Percentiles rank a stretch among this genome's conserved stretches.
These are phyloP conservation scores for Hordeum pubiflorum DNA, from an alignment of 202 grass and related monocot species.

Conservation along the genomic window DNA sequence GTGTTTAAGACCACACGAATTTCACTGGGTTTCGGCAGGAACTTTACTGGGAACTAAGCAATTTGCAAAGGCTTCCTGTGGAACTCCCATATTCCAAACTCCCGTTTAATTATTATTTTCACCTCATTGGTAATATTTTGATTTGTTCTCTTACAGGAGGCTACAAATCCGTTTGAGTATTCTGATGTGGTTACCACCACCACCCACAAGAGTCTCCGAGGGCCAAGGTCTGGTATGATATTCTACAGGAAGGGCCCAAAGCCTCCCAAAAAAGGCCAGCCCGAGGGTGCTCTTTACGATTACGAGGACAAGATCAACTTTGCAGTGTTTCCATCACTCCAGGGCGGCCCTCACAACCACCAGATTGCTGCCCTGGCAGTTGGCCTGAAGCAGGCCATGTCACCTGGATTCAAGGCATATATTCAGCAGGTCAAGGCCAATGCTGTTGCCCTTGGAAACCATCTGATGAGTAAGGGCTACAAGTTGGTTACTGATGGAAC, in stretches of 20 bases:
- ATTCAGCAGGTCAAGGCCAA: conserved; percentile 75
- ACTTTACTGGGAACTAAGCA: background rate
- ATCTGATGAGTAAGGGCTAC: conserved; percentile 51
- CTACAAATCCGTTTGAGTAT: conserved; percentile 51
- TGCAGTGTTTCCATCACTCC: conserved; percentile 67
- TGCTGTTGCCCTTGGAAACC: conserved; percentile 38
- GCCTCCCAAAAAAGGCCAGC: conserved; percentile 27
- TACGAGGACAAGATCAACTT: conserved; percentile 71
- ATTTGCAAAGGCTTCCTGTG: background rate
- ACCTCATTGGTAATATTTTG: background rate
- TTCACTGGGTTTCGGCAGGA: background rate
- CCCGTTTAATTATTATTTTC: background rate
- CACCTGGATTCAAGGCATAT: conserved; percentile 57
- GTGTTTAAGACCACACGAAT: background rate
- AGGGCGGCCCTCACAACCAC: conserved; percentile 70
- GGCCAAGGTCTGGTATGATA: conserved; percentile 63
- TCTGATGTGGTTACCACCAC: conserved; percentile 74
- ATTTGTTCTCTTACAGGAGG: conserved; percentile 35
- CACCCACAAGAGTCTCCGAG: conserved; percentile 65
- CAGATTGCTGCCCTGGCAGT: conserved; percentile 61
- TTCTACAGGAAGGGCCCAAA: conserved; percentile 60
- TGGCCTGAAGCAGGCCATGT: conserved; percentile 52
- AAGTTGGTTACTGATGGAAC: conserved; percentile 64
- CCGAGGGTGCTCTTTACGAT: conserved; percentile 41
- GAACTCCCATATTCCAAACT: background rate